Base-by-base conservation (phyloP, 2,329 filamentous ascomycete species). In the Hyphodiscus sp. region DNA sequence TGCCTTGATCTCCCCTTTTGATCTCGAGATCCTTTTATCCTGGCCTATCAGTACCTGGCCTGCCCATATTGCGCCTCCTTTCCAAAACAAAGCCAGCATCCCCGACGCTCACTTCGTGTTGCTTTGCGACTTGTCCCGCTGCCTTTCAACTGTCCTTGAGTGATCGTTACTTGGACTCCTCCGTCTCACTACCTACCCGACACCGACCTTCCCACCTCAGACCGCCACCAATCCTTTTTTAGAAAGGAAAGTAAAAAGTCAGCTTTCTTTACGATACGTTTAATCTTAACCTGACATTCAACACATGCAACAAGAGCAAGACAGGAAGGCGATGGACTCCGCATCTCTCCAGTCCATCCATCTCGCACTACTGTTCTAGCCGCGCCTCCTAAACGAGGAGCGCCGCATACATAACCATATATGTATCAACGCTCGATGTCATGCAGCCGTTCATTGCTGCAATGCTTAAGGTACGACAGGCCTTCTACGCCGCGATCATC, bases 391-490 rank as follows among this genome's bases (percentile, higher is more conserved):
- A 38, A 38, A 38, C 33, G 33, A 50, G 52, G 59, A 60, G 58
- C 52, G 55, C 59, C 48, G 54, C 53, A 20, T 23, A 48, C 29
- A 26, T 30, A 54, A 53, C 47, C 43, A 58, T 50, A 65, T 63
- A 66, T 67, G 63, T 66, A 64, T 65, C 57, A 54, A 61, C 56
- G 48, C 51, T 60, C 47, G 52, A 60, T 63, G 59, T 53, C 49
- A 66, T 76, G 75, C 74, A 71, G 70, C 70, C 75, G 63, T 70
- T 81, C 74, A 70, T 74, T 75, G 73, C 73, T 73, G 73, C 76
- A 67, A 85, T 84, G 80, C 71, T 76, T 66, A 74, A 73, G 49
- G 70, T 85, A 62, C 78, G 74, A 60, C 77, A 76, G 68, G 74
- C 74, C 47, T 70, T 85, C 63, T 62, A 80, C 56, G 73, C 78